Evolutionary conservation across 2,329 filamentous ascomycete genomes (phyloP), one percentile per base, ranked within the genome.

Genomic region (Aurifilum marmelostoma): DNA sequence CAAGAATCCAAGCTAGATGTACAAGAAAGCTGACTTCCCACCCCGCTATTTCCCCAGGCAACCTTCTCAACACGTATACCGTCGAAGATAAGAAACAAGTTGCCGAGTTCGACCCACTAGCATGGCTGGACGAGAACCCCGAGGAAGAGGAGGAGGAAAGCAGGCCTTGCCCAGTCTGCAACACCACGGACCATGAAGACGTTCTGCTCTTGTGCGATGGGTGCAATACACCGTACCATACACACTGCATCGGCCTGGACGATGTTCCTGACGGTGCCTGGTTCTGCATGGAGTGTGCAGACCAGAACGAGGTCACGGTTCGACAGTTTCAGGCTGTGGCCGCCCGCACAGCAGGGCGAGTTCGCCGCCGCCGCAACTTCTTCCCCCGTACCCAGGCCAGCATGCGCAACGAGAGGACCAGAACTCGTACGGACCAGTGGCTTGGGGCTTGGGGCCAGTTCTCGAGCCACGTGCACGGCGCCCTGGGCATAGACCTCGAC

Each of bases 181-280:
- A 91, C 72, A 87, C 89, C 64, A 85, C 89, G 73, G 93, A 96
- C 73, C 89, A 95, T 74, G 92, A 96, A 79, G 92, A 97, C 72
- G 85, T 94, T 24, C 87, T 97, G 65, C 89, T 98, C 73, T 88
- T 97, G 71, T 99, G 96, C 81, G 94, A 97, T 79, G 91, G 89
- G 76, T 99, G 96, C 82, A 91, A 97, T 83, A 90, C 91, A 43
- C 88, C 92, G 58, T 97, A 95, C 75, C 96, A 99, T 79, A 94
- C 94, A 62, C 92, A 97, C 79, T 99, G 96, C 79, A 88, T 97
- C 71, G 94, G 92, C 43, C 86, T 97, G 63, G 90, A 94, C 70
- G 82, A 85, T 66, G 88, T 97, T 67, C 94, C 94, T 29, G 81
- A 85, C 39, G 92, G 92, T 37, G 84, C 90, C 73, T 99, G 95